These are phyloP conservation scores for Colletotrichum eleusines DNA, from an alignment of 2,329 filamentous ascomycete species.

Conservation along the genomic window DNA sequence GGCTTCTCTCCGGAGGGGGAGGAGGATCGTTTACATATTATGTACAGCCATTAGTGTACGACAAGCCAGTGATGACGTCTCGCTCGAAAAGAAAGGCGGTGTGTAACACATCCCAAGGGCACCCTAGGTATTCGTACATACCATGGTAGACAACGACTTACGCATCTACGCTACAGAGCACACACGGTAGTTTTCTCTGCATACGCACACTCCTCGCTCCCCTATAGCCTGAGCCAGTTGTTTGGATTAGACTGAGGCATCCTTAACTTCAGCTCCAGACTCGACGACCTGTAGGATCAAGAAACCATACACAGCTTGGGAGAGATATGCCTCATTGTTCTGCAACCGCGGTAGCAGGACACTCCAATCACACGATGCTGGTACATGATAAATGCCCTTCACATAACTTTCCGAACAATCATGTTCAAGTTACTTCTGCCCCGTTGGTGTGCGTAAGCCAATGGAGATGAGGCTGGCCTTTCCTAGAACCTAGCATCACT, in stretches of 20 bases:
- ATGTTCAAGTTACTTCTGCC: background rate
- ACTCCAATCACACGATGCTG: background rate
- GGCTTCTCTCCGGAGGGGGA: conserved; percentile 8
- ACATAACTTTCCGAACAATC: background rate
- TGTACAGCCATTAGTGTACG: background rate
- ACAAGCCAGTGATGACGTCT: background rate
- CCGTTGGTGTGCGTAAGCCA: background rate
- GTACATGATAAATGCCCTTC: conserved; percentile 13
- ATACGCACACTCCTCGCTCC: conserved; percentile 27
- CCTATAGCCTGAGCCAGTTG: background rate
- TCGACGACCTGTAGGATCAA: background rate
- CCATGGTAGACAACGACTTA: conserved; percentile 15
- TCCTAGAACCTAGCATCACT: background rate
- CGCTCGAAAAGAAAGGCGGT: conserved; percentile 33
- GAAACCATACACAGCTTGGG: conserved; percentile 5
- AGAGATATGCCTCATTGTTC: background rate
- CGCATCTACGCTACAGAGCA: conserved; percentile 14
- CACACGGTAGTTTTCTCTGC: background rate
- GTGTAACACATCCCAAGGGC: conserved; percentile 25
- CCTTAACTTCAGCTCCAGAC: conserved; percentile 11
- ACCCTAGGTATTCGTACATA: conserved; percentile 12
- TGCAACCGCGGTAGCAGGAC: conserved; percentile 9
- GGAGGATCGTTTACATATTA: no score
- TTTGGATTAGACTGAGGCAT: conserved; percentile 15
- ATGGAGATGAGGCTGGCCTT: background rate